A percentile compares a stretch with the other conserved stretches of the same genome.
These are phyloP conservation scores for Truncatella angustata DNA, from an alignment of 2,329 filamentous ascomycete genomes.

Conservation along the genomic window DNA sequence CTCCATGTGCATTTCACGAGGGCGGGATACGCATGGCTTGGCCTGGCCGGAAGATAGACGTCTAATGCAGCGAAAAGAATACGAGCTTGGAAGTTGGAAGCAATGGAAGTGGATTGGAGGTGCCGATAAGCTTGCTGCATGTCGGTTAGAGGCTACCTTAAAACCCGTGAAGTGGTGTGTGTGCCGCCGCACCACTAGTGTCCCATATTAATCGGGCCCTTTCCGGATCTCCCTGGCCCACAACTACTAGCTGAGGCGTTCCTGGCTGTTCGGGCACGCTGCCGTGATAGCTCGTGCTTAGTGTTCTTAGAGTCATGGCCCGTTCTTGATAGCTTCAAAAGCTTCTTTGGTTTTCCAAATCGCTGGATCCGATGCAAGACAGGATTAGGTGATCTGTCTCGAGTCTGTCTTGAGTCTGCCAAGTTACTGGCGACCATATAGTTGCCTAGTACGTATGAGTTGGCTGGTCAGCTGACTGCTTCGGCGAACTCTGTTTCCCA, in stretches of 20 bases:
- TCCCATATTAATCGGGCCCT: neutral
- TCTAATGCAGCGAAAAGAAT: neutral
- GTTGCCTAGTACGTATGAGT: too few relatives aligned
- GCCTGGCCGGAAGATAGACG: too few relatives aligned
- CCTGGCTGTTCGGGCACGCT: constrained; percentile 1
- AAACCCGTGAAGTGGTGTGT: neutral
- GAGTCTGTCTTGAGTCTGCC: neutral
- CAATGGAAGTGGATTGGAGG: neutral
- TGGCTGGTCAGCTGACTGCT: too few relatives aligned
- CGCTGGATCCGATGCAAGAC: neutral
- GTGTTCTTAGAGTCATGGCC: neutral
- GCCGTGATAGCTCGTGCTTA: neutral
- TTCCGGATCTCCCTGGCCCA: neutral
- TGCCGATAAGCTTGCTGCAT: neutral
- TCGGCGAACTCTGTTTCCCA: neutral
- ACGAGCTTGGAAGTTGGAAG: neutral
- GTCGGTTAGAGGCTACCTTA: too few relatives aligned
- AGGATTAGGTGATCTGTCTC: neutral
- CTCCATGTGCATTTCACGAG: neutral
- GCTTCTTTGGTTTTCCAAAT: neutral
- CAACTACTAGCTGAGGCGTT: neutral
- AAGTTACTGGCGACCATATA: neutral
- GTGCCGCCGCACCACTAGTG: neutral
- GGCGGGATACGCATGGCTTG: too few relatives aligned
- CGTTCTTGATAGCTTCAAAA: neutral